Percentiles rank a stretch among this genome's conserved stretches.
Conservation (phyloP, 495 filamentous ascomycete genomes). For the Lineolata rhizophorae region DNA sequence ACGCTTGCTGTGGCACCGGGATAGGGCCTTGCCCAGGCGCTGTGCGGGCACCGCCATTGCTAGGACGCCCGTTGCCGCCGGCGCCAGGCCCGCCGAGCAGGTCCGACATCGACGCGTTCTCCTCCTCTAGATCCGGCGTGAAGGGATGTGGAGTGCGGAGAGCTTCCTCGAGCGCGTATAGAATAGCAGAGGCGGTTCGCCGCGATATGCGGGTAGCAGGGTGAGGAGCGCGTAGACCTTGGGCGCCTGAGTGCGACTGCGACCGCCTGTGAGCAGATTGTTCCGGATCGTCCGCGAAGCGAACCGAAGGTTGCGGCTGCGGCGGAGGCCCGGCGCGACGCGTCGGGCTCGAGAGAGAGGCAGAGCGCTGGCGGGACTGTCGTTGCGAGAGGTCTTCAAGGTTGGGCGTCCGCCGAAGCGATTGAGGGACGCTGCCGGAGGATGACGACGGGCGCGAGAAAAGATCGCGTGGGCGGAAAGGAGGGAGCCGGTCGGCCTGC, state of each 20-base stretch:
- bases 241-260: constrained; percentile 6
- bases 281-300: constrained; percentile 10
- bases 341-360: constrained; percentile 9
- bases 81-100: constrained; percentile 29
- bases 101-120: constrained; percentile 89
- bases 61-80: not conserved
- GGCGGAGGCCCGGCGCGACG: constrained; percentile 8
- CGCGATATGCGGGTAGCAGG: constrained; percentile 36
- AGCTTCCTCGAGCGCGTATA: constrained; percentile 79
- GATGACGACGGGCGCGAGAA: constrained; percentile 27
- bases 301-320: constrained; percentile 15
- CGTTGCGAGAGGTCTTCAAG: constrained; percentile 20
- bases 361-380: constrained; percentile 13
- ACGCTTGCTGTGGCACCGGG: constrained; percentile 1
- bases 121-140: constrained; percentile 65
- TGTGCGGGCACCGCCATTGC: constrained; percentile 3
- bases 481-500: constrained; percentile 16
- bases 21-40: constrained; percentile 1
- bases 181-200: constrained; percentile 56
- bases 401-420: constrained; percentile 27
- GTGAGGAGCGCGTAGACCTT: constrained; percentile 19
- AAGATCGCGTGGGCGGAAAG: constrained; percentile 12
- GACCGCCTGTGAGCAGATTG: constrained; percentile 4
- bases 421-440: constrained; percentile 24
- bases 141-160: constrained; percentile 66